These are phyloP conservation scores for Rhododendron simsii DNA, from an alignment of 148 eudicot species.

Conservation along the genomic window DNA sequence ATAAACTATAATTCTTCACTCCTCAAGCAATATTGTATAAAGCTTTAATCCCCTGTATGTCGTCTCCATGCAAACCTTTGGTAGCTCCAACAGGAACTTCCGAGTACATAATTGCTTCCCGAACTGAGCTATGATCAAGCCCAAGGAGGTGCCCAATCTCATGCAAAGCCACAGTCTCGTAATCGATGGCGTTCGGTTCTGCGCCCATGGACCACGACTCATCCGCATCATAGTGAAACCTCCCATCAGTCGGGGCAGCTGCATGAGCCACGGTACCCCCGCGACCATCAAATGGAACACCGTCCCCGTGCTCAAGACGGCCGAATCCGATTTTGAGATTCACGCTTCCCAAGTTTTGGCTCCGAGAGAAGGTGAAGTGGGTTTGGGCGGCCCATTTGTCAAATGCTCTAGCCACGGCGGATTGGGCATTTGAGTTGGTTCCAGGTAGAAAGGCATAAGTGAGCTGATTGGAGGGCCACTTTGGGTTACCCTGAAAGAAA, in stretches of 20 bases:
- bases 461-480: not conserved
- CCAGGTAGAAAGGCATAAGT: not conserved
- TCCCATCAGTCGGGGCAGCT: slow-evolving; percentile 7
- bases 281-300: slow-evolving; percentile 12
- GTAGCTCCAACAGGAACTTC: not conserved
- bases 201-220: not conserved
- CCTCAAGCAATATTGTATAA: not conserved
- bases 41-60: not conserved
- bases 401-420: not conserved
- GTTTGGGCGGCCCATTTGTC: not conserved
- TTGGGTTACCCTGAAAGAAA: not conserved
- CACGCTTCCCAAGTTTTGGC: not conserved
- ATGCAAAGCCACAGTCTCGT: slow-evolving; percentile 23
- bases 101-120: not conserved
- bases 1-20: not conserved
- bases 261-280: slow-evolving; percentile 16
- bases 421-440: not conserved
- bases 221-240: slow-evolving; percentile 21
- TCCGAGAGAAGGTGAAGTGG: not conserved
- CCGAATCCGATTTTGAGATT: slow-evolving; percentile 2
- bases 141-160: not conserved
- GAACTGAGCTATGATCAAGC: not conserved
- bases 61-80: not conserved
- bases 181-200: not conserved
- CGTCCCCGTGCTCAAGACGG: slow-evolving; percentile 9